Conservation (phyloP, 345 rosid species). For the Murraya koenigii region DNA sequence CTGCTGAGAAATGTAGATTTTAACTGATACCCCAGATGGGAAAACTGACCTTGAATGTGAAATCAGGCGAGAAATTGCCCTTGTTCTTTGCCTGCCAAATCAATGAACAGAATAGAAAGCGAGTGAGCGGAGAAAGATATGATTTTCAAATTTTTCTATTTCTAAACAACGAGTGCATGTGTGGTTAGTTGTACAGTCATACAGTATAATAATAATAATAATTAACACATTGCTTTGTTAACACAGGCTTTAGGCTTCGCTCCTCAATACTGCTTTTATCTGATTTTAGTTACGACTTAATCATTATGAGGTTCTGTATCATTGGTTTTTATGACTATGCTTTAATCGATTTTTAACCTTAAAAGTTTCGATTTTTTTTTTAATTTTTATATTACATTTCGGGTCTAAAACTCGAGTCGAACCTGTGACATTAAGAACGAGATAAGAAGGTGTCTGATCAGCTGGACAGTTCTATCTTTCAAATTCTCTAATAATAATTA, state of each 20-base stretch:
- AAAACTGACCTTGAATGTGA: conserved; percentile 8
- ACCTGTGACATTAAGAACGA: too few species aligned
- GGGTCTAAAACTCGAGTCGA: too few species aligned
- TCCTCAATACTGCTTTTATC: neutral
- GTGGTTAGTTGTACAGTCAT: neutral
- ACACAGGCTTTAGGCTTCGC: neutral
- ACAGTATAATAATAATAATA: neutral
- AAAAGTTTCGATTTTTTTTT: too few species aligned
- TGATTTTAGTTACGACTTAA: too few species aligned
- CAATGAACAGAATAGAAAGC: neutral
- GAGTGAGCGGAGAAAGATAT: neutral
- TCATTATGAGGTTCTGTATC: too few species aligned
- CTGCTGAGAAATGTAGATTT: neutral
- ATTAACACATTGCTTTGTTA: neutral
- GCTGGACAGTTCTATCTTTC: neutral
- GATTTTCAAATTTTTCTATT: neutral
- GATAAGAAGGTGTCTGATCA: too few species aligned
- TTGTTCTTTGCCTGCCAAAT: conserved; percentile 5
- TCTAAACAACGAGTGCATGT: neutral
- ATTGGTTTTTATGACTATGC: too few species aligned
- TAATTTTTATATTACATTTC: too few species aligned
- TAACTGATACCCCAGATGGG: conserved; percentile 2
- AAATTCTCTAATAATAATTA: neutral
- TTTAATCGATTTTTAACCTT: too few species aligned
- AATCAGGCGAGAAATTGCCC: neutral